Base-by-base conservation (phyloP, 805 yeast species). In the Zygosaccharomyces kombuchaensis region DNA sequence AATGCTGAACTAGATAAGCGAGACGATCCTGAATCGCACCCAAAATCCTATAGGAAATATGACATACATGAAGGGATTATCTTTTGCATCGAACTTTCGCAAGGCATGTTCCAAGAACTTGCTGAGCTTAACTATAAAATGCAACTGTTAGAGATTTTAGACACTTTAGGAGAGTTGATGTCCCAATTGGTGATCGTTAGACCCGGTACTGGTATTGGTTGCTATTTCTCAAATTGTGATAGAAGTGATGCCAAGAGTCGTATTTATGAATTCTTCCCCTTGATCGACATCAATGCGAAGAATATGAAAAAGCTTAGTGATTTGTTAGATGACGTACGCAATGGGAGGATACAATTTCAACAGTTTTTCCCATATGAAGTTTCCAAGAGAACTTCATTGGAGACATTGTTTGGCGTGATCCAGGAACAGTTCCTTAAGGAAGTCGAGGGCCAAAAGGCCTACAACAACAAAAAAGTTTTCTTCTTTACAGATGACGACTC, bases 151-250 rank as follows among this genome's bases (percentile, higher is more conserved):
- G 78, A 74, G 49, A 78, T 84, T 8, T 57, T 90, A 13, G 71
- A 71, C 10, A 73, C 84, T 1, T 69, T 86, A 6, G 69, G 74
- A 43, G 80, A 77, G n/a, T 67, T 87, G 29, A 76, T 88, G 66
- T 71, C 82, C 2, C 82, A 80, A 40, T 68, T 87, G 46, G 78
- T 84, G 1, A 78, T 84, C 27, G 73, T 83, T 0, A 65, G 78
- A 31, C 87, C 89, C 1, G 70, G 72, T 36, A 83, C 91, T 1
- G 90, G 87, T 0, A 69, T 87, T 21, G 97, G 96, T 0, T 76
- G 89, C 38, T 77, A 81, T 56, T 59, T 84, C 12, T 79, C 77
- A 65, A 79, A 76, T 58, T 76, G 77, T 62, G 56, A 51, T 42
- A 68, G 44, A 44, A 65, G 72, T 0, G 66, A 63, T 23, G 53